Base-by-base conservation (phyloP, 805 yeast species). In the Maudiozyma turicensis region DNA sequence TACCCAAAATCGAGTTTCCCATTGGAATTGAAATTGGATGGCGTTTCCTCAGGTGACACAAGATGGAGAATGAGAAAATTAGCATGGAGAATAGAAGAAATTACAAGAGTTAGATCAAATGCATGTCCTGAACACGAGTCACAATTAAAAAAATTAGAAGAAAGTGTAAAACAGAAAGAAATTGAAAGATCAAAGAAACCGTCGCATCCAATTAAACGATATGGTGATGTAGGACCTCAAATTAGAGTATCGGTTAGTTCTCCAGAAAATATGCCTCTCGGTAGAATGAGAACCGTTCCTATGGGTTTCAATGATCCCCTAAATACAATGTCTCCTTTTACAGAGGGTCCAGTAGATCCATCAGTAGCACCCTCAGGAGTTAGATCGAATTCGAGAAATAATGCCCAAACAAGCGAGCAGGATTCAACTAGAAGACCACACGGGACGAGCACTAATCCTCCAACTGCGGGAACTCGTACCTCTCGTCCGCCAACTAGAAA, bases 31-130 rank as follows among this genome's bases (percentile, higher is more conserved):
- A 80, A 82, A 55, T 68, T 93, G 58, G 95, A 88, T 57, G 85
- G 88, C 50, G 77, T 86, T 7, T 65, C 76, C 4, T 71, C 77
- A 5, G 70, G 72, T 10, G 82, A 76, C 50, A 66, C 69, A 54
- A 73, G 96, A 54, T 93, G 99, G 99, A 77, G 95, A 66, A 83
- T 93, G 90, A 74, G 96, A 45, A 86, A 88, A 61, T 67, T 93
- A 40, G 75, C 75, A 50, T 93, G 98, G 98, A 75, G 87, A 59
- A 76, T 93, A 13, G 96, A 91, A 60, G 98, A 93, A 62, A 76
- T 74, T 45, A 75, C 82, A n/a, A 78, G 81, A 58, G 72, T 87
- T 14, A 73, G 75, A 53, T 75, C 80, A 2, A 62, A 69, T 55
- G 68, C 81, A 32, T 89, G 96, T 67, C 63, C 67, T 8, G 52